These are phyloP conservation scores for Pythium dissotocum DNA, from an alignment of 352 stramenopile species.

Conservation along the genomic window DNA sequence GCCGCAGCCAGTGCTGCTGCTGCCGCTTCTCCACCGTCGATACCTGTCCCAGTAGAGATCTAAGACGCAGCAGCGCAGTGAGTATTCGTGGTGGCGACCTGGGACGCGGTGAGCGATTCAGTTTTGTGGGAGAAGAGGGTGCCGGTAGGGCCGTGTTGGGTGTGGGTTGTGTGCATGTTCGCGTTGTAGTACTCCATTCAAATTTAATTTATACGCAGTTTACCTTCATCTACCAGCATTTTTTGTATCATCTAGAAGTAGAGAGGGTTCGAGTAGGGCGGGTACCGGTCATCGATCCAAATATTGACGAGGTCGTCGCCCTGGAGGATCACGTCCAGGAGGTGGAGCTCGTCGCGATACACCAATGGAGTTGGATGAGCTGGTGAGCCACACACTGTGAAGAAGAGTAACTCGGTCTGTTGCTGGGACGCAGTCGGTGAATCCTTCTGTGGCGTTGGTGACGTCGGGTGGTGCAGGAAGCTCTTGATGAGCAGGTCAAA, in stretches of 20 bases:
- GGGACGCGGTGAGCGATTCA: neutral
- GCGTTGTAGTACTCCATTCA: neutral
- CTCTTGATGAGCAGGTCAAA: slow-evolving; percentile 65
- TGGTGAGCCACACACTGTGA: slow-evolving; percentile 52
- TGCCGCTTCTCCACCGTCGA: neutral
- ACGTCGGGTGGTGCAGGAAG: slow-evolving; percentile 43
- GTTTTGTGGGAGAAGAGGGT: neutral
- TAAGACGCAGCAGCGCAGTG: neutral
- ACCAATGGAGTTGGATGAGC: slow-evolving; percentile 53
- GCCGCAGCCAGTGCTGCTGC: neutral
- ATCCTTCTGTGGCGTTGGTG: neutral
- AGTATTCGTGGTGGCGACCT: neutral
- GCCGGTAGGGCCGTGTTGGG: too few relatives aligned
- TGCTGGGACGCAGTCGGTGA: neutral
- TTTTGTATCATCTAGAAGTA: slow-evolving; percentile 40
- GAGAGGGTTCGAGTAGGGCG: slow-evolving; percentile 65
- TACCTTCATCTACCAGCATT: neutral
- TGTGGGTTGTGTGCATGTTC: neutral
- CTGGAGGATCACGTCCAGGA: slow-evolving; percentile 64
- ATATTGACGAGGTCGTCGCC: slow-evolving; percentile 71
- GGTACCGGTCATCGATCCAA: slow-evolving; percentile 74
- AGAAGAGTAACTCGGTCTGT: slow-evolving; percentile 48
- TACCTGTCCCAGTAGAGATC: neutral
- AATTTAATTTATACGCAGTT: slow-evolving; percentile 2
- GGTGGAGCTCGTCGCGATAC: slow-evolving; percentile 58